Percentiles rank a stretch among this genome's conserved stretches.
These are phyloP conservation scores for Crithidia expoeki DNA, from an alignment of 208 protist species.

Conservation along the genomic window DNA sequence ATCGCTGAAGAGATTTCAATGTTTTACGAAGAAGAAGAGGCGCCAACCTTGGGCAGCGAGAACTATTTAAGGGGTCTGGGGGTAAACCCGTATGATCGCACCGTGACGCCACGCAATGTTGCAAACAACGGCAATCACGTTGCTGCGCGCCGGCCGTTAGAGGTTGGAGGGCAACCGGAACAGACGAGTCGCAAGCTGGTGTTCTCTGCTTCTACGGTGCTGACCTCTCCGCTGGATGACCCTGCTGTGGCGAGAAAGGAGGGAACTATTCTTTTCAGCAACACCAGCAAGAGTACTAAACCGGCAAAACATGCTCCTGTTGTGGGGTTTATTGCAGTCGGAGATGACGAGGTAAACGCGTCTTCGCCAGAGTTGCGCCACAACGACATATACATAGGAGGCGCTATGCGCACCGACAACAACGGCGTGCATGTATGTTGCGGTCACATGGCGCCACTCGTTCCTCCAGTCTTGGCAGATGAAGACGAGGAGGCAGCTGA, in stretches of 20 bases:
- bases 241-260: too few species aligned
- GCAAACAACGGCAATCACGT: neutral
- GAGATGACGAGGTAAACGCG: neutral
- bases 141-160: neutral
- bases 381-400: neutral
- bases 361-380: slow-evolving; percentile 11
- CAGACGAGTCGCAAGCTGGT: slow-evolving; percentile 26
- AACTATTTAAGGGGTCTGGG: neutral
- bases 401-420: neutral
- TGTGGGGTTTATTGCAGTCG: neutral
- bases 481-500: neutral
- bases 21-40: slow-evolving; percentile 8
- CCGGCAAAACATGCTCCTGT: neutral
- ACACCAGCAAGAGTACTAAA: neutral
- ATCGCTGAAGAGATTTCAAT: slow-evolving; percentile 2
- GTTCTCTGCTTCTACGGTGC: slow-evolving; percentile 17
- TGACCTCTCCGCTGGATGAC: slow-evolving; percentile 7
- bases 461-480: neutral
- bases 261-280: neutral
- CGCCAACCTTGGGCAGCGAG: neutral
- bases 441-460: slow-evolving; percentile 7
- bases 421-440: neutral
- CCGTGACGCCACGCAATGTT: neutral
- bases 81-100: neutral
- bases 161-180: neutral